These are phyloP conservation scores for Nannochloris sp. DNA, from an alignment of 139 green algal genomes.

Conservation along the genomic window DNA sequence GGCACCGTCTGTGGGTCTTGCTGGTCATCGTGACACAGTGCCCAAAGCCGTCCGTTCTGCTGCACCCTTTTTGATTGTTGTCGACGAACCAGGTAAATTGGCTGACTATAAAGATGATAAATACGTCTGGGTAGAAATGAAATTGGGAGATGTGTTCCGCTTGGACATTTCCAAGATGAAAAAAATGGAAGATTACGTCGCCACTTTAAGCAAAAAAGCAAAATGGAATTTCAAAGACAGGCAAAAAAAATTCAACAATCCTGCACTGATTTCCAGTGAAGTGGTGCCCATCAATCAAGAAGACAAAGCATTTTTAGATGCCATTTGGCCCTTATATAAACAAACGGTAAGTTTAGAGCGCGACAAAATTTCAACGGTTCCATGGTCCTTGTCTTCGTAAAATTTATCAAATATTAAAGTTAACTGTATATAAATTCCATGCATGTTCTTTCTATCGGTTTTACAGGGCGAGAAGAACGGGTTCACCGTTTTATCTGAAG, in stretches of 20 bases:
- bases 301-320: constrained; percentile 15
- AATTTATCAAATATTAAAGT: no score
- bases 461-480: constrained; percentile 26
- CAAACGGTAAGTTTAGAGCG: no score
- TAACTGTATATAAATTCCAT: not conserved
- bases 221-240: constrained; percentile 37
- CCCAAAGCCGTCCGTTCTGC: constrained; percentile 13
- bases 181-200: constrained; percentile 27
- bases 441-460: not conserved
- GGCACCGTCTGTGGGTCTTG: not conserved
- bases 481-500: constrained; percentile 28
- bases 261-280: not conserved
- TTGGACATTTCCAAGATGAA: constrained; percentile 28
- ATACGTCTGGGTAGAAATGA: constrained; percentile 14
- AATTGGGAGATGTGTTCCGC: constrained; percentile 28
- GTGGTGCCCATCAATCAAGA: constrained; percentile 5
- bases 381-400: no score
- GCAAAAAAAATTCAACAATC: constrained; percentile 26
- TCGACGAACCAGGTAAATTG: constrained; percentile 15
- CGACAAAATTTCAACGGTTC: no score
- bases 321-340: constrained; percentile 29
- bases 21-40: not conserved
- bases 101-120: constrained; percentile 12
- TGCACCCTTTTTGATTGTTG: constrained; percentile 25
- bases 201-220: constrained; percentile 22